Conservation (phyloP, 768 basidiomycete species). For the Tubosaeta sp. region DNA sequence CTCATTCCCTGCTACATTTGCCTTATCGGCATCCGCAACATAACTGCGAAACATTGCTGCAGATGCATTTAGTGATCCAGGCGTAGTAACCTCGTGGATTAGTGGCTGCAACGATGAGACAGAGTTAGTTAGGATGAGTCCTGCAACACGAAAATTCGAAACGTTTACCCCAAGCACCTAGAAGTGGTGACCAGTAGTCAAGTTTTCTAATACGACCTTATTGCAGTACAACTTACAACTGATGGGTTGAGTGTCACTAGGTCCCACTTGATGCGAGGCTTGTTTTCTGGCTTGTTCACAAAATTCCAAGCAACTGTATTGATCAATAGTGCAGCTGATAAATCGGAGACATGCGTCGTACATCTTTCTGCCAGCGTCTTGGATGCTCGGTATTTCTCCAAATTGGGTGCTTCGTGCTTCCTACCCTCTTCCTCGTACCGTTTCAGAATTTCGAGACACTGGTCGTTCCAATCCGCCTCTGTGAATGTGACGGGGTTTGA, state of each 20-base stretch:
- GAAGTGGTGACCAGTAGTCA: not conserved
- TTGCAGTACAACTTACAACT: constrained; percentile 20
- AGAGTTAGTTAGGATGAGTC: not conserved
- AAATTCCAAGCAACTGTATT: constrained; percentile 47
- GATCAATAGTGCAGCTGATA: no score
- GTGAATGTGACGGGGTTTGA: constrained; percentile 31
- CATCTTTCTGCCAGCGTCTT: constrained; percentile 66
- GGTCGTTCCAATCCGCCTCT: constrained; percentile 62
- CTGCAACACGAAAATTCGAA: not conserved
- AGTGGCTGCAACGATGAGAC: constrained; percentile 28
- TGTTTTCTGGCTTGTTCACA: constrained; percentile 27
- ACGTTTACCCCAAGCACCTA: constrained; percentile 29
- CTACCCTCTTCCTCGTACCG: constrained; percentile 47
- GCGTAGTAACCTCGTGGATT: constrained; percentile 34
- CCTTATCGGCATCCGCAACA: constrained; percentile 23
- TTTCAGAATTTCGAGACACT: constrained; percentile 34
- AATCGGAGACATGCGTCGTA: constrained; percentile 7
- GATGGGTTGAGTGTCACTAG: constrained; percentile 39
- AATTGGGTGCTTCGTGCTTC: constrained; percentile 30
- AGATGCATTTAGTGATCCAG: constrained; percentile 38
- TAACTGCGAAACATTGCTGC: constrained; percentile 31
- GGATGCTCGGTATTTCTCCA: constrained; percentile 50
- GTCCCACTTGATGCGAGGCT: constrained; percentile 35
- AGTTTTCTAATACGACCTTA: not conserved
- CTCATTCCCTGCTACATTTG: constrained; percentile 22